These are phyloP conservation scores for Lactarius evosmus DNA, from an alignment of 768 basidiomycete species.

Conservation along the genomic window DNA sequence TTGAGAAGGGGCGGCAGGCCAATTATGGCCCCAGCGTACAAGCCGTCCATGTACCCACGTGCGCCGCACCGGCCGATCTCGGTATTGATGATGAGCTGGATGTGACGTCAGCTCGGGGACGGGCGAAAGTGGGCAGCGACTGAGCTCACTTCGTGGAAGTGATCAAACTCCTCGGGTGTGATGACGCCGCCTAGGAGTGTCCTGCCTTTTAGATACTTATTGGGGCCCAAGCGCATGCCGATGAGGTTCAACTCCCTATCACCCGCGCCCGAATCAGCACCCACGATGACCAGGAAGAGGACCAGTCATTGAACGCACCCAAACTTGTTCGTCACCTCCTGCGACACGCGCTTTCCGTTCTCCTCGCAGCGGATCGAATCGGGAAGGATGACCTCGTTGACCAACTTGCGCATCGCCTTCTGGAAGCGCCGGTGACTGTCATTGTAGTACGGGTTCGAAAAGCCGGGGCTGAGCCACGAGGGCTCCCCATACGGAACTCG, in stretches of 20 bases:
- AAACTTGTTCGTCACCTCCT: conserved; percentile 81
- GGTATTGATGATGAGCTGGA: conserved; percentile 69
- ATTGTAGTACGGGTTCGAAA: conserved; percentile 73
- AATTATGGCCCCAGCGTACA: conserved; percentile 79
- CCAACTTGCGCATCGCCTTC: conserved; percentile 68
- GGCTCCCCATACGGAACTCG: conserved; percentile 84
- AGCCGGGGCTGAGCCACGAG: conserved; percentile 69
- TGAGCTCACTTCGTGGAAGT: conserved; percentile 82
- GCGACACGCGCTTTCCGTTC: conserved; percentile 80
- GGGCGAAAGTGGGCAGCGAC: background rate
- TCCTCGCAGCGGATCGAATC: conserved; percentile 82
- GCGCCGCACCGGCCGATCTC: conserved; percentile 83
- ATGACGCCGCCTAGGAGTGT: conserved; percentile 72
- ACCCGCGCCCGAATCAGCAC: background rate
- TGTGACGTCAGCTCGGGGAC: conserved; percentile 6
- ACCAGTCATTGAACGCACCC: conserved; percentile 46
- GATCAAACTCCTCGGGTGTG: conserved; percentile 84
- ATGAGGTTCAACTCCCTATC: conserved; percentile 70
- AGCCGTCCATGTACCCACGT: conserved; percentile 83
- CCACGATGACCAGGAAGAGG: background rate
- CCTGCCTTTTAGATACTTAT: conserved; percentile 79
- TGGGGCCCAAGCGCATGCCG: conserved; percentile 89
- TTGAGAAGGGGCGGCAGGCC: conserved; percentile 89
- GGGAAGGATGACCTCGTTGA: conserved; percentile 67
- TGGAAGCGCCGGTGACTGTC: conserved; percentile 75